These are phyloP conservation scores for Clathrus columnatus DNA, from an alignment of 768 basidiomycete genomes.

Conservation along the genomic window DNA sequence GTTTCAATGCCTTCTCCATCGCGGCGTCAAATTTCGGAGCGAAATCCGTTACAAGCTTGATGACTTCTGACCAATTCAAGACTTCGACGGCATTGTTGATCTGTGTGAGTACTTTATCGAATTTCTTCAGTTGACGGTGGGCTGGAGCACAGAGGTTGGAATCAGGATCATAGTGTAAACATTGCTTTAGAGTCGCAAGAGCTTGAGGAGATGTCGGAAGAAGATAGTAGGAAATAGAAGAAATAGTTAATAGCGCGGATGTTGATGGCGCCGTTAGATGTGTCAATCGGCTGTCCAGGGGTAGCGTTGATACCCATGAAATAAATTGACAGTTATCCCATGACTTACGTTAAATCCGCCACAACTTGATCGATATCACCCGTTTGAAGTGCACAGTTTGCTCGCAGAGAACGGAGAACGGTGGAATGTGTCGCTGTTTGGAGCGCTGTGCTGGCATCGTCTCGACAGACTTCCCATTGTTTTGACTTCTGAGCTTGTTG, in stretches of 20 bases:
- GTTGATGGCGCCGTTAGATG: conserved; percentile 64
- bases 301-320: neutral
- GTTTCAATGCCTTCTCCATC: conserved; percentile 35
- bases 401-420: conserved; percentile 60
- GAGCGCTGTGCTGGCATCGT: conserved; percentile 63
- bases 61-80: conserved; percentile 59
- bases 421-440: conserved; percentile 61
- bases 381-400: conserved; percentile 67
- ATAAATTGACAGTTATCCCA: conserved; percentile 9
- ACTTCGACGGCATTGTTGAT: conserved; percentile 54
- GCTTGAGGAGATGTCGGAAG: conserved; percentile 54
- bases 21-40: conserved; percentile 53
- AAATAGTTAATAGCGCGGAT: conserved; percentile 58
- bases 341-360: conserved; percentile 68
- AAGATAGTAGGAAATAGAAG: conserved; percentile 77
- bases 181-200: conserved; percentile 77
- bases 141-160: conserved; percentile 71
- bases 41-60: conserved; percentile 49
- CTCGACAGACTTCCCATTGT: conserved; percentile 74
- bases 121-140: conserved; percentile 65
- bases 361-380: conserved; percentile 80
- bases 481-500: conserved; percentile 51
- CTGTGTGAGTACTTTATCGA: conserved; percentile 66
- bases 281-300: conserved; percentile 55
- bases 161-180: conserved; percentile 90